phyloP scores from a whole-genome alignment of 2,329 filamentous ascomycete genomes.

The Epichloe amarillans region DNA sequence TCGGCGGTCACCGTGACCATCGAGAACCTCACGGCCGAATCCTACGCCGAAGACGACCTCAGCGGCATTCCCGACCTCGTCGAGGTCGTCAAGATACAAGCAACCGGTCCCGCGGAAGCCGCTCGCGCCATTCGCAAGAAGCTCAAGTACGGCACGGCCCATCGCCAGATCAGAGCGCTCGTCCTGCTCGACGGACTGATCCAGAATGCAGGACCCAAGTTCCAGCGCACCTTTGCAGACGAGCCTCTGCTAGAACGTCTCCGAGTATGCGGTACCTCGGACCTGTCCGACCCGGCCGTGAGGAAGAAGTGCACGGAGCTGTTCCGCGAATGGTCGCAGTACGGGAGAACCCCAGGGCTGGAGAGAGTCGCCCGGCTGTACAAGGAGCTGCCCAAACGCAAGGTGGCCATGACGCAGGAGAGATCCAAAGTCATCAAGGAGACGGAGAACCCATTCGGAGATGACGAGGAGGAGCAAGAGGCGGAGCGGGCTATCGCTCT shows the following conservation, averaged over 20 bases:
- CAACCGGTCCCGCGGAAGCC: slow-evolving; percentile 74
- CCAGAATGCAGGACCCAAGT: slow-evolving; percentile 79
- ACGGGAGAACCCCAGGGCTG: slow-evolving; percentile 69
- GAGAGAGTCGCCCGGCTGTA: slow-evolving; percentile 70
- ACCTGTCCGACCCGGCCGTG: slow-evolving; percentile 75
- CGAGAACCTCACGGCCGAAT: slow-evolving; percentile 78
- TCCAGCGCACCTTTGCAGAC: slow-evolving; percentile 78
- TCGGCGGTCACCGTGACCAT: slow-evolving; percentile 88
- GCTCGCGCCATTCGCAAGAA: slow-evolving; percentile 92
- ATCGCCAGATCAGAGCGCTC: slow-evolving; percentile 80
- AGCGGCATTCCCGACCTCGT: slow-evolving; percentile 88
- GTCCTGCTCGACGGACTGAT: slow-evolving; percentile 86
- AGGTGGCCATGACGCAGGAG: slow-evolving; percentile 61
- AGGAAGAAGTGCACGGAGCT: slow-evolving; percentile 75
- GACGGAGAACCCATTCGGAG: slow-evolving; percentile 59
- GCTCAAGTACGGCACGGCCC: slow-evolving; percentile 93
- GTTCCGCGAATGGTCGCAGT: slow-evolving; percentile 81
- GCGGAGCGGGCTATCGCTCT: slow-evolving; percentile 20
- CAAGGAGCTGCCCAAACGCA: slow-evolving; percentile 48
- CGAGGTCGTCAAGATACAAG: slow-evolving; percentile 83
- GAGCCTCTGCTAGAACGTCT: slow-evolving; percentile 85
- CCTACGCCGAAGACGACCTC: slow-evolving; percentile 81
- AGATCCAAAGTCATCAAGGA: slow-evolving; percentile 75
- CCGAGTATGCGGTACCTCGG: slow-evolving; percentile 73
- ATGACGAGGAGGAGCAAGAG: slow-evolving; percentile 49